Evolutionary conservation across 768 basidiomycete genomes (phyloP), one percentile per base, ranked within the genome.

Genomic region (Pleurotus salmoneostramineus): DNA sequence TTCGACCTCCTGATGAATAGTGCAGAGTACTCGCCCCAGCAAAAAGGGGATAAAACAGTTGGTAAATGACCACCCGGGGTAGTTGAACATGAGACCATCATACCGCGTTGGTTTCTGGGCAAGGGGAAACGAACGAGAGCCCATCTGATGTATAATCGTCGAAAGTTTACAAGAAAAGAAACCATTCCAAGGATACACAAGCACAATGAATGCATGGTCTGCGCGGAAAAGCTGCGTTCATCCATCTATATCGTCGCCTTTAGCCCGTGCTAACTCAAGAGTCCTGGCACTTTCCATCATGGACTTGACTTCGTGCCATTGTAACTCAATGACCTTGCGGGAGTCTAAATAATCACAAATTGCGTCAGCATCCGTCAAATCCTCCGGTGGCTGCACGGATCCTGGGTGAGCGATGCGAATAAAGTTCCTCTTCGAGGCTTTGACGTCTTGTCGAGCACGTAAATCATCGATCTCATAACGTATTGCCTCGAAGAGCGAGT

Each of bases 311-410:
- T 77, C 85, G 57, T 80, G 77, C 89, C 89, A 93, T 64, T 89
- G 84, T 58, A 72, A 72, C 14, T 86, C 81, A 58, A 93, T 85
- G 44, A 89, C 68, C 14, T 80, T 78, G 36, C 89, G 78, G 60
- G 84, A 71, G 59, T 91, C 91, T 7, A 94, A 77, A 89, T 90
- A 92, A 21, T 90, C 88, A 73, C 87, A 87, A 37, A 93, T 75
- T n/a, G 72, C 83, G 64, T 93, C 89, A n/a, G 87, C 88, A 63
- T 93, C 84, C 10, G 75, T 68, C 35, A 87, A 72, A 63, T 93
- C 85, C 42, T 83, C 69, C 0, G 91, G 91, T 15, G 88, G 88
- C 57, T 77, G 65, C 61, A 71, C 72, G 2, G 82, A 82, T 31
- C 78, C 79, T 6, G 74, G 69, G 63, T 77, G 84, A 5, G 85